Conservation (phyloP, 164 flowering plant species). For the Brasenia schreberi region DNA sequence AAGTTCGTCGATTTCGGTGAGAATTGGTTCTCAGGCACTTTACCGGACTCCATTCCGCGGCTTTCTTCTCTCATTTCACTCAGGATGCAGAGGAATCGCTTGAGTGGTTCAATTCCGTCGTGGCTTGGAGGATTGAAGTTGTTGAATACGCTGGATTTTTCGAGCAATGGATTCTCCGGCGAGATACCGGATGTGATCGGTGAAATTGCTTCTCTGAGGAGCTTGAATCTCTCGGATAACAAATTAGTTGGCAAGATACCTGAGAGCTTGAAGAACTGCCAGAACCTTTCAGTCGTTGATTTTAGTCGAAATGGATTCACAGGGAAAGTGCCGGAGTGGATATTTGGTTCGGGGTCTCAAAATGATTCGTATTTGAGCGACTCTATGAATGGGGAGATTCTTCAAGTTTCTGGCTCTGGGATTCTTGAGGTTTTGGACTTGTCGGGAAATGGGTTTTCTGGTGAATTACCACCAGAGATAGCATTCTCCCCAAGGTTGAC, state of each 20-base stretch:
- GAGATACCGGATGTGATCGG: conserved; percentile 49
- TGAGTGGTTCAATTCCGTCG: conserved; percentile 48
- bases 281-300: conserved; percentile 38
- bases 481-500: conserved; percentile 45
- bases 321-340: conserved; percentile 60
- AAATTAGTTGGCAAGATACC: conserved; percentile 55
- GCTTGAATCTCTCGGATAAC: conserved; percentile 48
- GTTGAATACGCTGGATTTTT: conserved; percentile 70
- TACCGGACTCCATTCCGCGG: conserved; percentile 57
- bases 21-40: conserved; percentile 47
- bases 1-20: conserved; percentile 57
- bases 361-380: neutral
- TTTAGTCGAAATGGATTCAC: conserved; percentile 45
- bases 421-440: conserved; percentile 46
- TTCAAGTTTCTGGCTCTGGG: neutral
- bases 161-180: conserved; percentile 58
- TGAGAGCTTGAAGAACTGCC: conserved; percentile 37
- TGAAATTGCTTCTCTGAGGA: conserved; percentile 36
- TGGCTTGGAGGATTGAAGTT: conserved; percentile 71
- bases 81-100: conserved; percentile 36
- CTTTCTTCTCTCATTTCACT: conserved; percentile 46
- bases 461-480: conserved; percentile 33
- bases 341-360: conserved; percentile 3
- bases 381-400: neutral
- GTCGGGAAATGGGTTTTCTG: conserved; percentile 54